Evolutionary conservation across 2,329 filamentous ascomycete genomes (phyloP).

Genomic region (Ilyonectria destructans): DNA sequence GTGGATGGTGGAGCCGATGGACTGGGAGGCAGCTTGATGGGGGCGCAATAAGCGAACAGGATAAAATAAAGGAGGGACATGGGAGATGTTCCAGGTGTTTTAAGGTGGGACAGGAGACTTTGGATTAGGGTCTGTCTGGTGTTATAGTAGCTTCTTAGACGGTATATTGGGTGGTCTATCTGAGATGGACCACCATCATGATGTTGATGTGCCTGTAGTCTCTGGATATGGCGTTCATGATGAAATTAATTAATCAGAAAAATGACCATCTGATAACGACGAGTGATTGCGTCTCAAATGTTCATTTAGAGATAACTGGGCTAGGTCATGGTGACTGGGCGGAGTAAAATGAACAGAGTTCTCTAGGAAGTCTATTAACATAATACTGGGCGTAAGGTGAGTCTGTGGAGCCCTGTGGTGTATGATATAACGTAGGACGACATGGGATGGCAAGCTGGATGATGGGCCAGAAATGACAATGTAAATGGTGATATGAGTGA

Average conservation of each 20-base stretch:
- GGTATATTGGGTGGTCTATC: background rate
- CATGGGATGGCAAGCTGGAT: background rate
- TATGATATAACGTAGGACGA: background rate
- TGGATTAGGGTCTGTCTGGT: background rate
- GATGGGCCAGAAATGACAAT: background rate
- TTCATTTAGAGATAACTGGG: too few species aligned
- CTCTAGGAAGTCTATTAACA: too few species aligned
- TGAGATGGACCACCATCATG: background rate
- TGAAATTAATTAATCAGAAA: too few species aligned
- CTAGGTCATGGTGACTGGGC: too few species aligned
- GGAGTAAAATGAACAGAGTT: too few species aligned
- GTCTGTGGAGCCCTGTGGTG: background rate
- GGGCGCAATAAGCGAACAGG: background rate
- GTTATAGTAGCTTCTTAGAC: background rate
- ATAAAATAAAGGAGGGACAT: background rate
- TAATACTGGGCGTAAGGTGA: too few species aligned
- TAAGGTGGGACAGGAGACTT: background rate
- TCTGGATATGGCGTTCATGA: too few species aligned
- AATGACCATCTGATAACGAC: too few species aligned
- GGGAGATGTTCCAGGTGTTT: background rate
- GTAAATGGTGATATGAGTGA: background rate
- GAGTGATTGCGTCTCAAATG: too few species aligned
- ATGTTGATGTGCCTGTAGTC: background rate
- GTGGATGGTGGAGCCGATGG: slow-evolving; percentile 61
- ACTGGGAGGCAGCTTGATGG: slow-evolving; percentile 53